A percentile compares a stretch with the other conserved stretches of the same genome.
phyloP scores from a whole-genome alignment of 176 grass and related monocot species.

The Carex cristatella region DNA sequence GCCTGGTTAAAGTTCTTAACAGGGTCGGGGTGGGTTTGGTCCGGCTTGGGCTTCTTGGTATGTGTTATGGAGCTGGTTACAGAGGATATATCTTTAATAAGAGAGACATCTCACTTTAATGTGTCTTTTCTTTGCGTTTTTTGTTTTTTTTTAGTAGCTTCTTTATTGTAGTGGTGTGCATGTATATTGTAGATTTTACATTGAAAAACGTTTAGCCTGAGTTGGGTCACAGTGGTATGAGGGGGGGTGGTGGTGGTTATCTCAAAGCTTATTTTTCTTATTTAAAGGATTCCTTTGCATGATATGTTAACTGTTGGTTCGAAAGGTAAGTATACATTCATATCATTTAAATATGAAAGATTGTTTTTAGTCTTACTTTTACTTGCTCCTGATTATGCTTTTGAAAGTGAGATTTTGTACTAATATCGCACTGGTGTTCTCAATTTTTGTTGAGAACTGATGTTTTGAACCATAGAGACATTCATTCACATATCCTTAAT shows the following conservation, averaged over 20 bases:
- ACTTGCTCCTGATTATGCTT: background rate
- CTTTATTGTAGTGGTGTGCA: slow-evolving; percentile 4
- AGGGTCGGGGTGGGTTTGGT: background rate
- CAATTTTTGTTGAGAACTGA: background rate
- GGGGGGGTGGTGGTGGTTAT: background rate
- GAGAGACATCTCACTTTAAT: slow-evolving; percentile 7
- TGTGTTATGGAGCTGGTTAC: background rate
- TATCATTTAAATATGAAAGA: too few species aligned
- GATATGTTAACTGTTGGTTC: background rate
- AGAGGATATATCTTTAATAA: slow-evolving; percentile 12
- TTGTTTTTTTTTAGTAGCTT: background rate
- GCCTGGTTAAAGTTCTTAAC: background rate
- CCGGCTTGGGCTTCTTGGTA: background rate
- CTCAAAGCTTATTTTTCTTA: background rate
- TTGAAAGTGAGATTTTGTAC: background rate
- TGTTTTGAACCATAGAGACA: background rate
- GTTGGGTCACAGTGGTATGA: background rate
- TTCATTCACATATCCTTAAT: background rate
- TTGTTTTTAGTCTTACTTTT: background rate
- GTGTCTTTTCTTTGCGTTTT: background rate
- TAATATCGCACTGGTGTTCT: background rate
- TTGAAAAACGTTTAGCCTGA: background rate
- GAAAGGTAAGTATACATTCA: background rate
- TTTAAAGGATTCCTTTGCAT: background rate
- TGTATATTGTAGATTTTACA: slow-evolving; percentile 25